phyloP scores from a whole-genome alignment of 768 basidiomycete genomes.

The Kwoniella dendrophila region DNA sequence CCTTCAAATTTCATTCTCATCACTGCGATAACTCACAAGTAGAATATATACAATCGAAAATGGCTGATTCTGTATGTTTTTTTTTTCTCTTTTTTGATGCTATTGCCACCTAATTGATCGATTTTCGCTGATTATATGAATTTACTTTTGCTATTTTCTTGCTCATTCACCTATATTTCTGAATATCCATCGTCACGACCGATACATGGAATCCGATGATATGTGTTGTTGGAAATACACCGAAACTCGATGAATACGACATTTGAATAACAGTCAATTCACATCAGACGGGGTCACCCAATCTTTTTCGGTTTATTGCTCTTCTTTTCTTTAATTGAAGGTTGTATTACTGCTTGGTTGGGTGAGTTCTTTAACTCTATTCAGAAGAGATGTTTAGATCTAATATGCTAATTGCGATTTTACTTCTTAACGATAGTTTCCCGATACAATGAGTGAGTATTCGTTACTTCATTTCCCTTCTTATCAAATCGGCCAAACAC shows the following conservation, averaged over 20 bases:
- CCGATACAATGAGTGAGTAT: constrained; percentile 36
- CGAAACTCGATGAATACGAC: not conserved
- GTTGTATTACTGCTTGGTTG: constrained; percentile 52
- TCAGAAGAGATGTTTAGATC: not conserved
- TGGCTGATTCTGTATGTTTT: constrained; percentile 23
- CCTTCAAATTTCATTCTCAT: constrained; percentile 1
- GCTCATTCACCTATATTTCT: not conserved
- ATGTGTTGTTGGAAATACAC: too few species aligned
- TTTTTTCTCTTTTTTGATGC: not conserved
- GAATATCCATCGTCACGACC: too few species aligned
- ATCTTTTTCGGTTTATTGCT: constrained; percentile 49
- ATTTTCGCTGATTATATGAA: not conserved
- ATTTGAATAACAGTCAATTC: constrained; percentile 28
- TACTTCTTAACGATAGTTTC: constrained; percentile 7
- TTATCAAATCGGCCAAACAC: not conserved
- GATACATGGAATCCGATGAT: not conserved
- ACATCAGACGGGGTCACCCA: constrained; percentile 52
- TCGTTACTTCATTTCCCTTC: not conserved
- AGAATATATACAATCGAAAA: constrained; percentile 2
- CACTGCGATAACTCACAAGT: too few species aligned
- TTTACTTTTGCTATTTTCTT: too few species aligned
- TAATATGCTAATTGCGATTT: not conserved
- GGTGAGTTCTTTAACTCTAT: constrained; percentile 13
- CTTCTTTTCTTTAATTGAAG: constrained; percentile 53
- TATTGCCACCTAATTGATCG: constrained; percentile 6